Percentiles rank a stretch among this genome's conserved stretches.
phyloP scores from a whole-genome alignment of 345 rosid species.

The Arabis hirsuta region DNA sequence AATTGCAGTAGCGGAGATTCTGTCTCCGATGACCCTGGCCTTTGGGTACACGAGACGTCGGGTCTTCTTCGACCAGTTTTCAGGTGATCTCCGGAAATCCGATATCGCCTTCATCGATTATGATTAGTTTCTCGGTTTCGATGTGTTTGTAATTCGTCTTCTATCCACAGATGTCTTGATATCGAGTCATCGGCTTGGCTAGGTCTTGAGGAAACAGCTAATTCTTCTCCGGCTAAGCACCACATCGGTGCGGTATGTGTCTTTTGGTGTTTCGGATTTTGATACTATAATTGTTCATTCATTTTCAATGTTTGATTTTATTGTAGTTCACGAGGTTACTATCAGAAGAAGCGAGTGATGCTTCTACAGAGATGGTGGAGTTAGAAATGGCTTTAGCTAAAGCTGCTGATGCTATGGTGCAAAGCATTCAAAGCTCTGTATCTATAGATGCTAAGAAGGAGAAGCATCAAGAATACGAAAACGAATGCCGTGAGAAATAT shows the following conservation, averaged over 20 bases:
- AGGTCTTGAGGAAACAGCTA: slow-evolving; percentile 90
- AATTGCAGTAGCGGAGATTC: slow-evolving; percentile 74
- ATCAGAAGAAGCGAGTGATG: slow-evolving; percentile 66
- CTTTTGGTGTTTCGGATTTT: background rate
- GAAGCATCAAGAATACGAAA: slow-evolving; percentile 74
- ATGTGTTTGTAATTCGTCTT: slow-evolving; percentile 7
- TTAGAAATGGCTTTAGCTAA: slow-evolving; percentile 71
- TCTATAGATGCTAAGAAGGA: slow-evolving; percentile 65
- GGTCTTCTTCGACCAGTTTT: slow-evolving; percentile 86
- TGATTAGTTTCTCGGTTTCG: background rate
- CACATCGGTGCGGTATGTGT: slow-evolving; percentile 86
- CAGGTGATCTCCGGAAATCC: slow-evolving; percentile 50
- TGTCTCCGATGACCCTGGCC: slow-evolving; percentile 75
- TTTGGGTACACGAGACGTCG: slow-evolving; percentile 80
- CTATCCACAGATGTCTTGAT: slow-evolving; percentile 61
- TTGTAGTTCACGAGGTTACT: slow-evolving; percentile 77
- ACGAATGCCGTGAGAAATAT: slow-evolving; percentile 73
- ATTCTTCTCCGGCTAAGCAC: slow-evolving; percentile 69
- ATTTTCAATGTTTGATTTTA: background rate
- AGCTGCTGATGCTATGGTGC: slow-evolving; percentile 70
- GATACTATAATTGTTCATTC: background rate
- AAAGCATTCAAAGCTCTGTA: slow-evolving; percentile 55
- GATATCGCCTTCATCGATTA: background rate
- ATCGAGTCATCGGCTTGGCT: slow-evolving; percentile 77
- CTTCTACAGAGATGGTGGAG: slow-evolving; percentile 54